Evolutionary conservation across 2,329 filamentous ascomycete genomes (phyloP), one percentile per base, ranked within the genome.

Genomic region (Fusarium sp.): DNA sequence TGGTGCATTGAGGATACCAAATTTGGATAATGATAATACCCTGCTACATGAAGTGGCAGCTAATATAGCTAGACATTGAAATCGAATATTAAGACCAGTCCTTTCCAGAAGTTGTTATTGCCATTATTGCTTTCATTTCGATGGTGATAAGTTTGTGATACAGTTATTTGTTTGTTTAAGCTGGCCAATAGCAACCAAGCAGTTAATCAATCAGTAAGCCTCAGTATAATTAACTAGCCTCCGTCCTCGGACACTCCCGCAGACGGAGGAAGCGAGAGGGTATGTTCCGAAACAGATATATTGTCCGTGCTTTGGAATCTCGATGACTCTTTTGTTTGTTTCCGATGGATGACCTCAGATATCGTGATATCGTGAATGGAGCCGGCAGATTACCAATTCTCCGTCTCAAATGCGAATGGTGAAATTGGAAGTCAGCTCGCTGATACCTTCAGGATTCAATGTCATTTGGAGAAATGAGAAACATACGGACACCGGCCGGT

Each of bases 181-280:
- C 6, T 9, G 58, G 39, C 71, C 71, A 74, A 74, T 74, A 35
- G 37, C 18, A 66, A 43, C 15, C 20, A 31, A 48, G 23, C 46
- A 56, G 54, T 74, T 74, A 74, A 74, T 74, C 71, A 74, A 74
- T 74, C 71, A 69, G 57, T 62, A 62, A 73, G 50, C 43, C 48
- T 70, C 54, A 65, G 28, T 57, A 59, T 37, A 50, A 35, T 54
- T 21, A 41, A 12, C 20, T 53, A 64, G 59, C 28, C 68, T 68
- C 67, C 63, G 63, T 54, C 35, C 24, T 70, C 68, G 68, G 68
- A 70, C 59, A 64, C 41, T 64, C 57, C 57, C 39, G 53, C 31
- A 23, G 29, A 68, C 65, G 65, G 67, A 53, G 57, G 41, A 63
- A 48, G 54, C 58, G 66, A 68, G 41, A 41, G 59, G 66, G 66